Percentiles rank a stretch among this genome's conserved stretches.
These are phyloP conservation scores for Saccharomyces cerevisiae DNA, from an alignment of 805 yeast genomes.

Conservation along the genomic window DNA sequence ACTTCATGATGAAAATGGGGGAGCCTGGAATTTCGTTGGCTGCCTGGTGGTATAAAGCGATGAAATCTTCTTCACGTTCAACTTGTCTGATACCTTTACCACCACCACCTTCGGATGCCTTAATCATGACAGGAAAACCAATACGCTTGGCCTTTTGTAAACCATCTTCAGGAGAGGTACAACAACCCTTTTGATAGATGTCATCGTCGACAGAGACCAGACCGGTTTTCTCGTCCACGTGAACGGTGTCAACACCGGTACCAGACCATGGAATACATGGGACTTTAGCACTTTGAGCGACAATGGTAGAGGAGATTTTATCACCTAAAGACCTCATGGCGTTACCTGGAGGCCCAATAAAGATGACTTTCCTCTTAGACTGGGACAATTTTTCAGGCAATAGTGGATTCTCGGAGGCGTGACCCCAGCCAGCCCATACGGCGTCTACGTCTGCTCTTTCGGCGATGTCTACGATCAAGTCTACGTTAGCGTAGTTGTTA, in stretches of 20 bases:
- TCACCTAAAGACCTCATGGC: conserved; percentile 99
- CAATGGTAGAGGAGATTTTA: conserved; percentile 94
- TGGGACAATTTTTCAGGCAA: conserved; percentile 91
- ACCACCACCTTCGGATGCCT: conserved; percentile 99
- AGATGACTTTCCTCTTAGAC: conserved; percentile 82
- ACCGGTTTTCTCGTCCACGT: conserved; percentile 56
- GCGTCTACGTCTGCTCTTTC: conserved; percentile 96
- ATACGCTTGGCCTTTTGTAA: conserved; percentile 72
- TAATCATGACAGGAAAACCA: conserved; percentile 98
- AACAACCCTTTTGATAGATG: conserved; percentile 83
- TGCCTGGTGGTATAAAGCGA: conserved; percentile 78
- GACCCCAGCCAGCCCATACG: conserved; percentile 99
- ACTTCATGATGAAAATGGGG: conserved; percentile 94
- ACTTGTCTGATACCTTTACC: conserved; percentile 99
- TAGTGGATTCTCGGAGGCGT: conserved; percentile 96
- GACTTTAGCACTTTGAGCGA: conserved; percentile 96
- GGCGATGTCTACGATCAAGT: conserved; percentile 91
- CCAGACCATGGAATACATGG: conserved; percentile 99
- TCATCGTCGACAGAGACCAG: conserved; percentile 85
- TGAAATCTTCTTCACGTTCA: conserved; percentile 71
- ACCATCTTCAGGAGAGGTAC: conserved; percentile 80
- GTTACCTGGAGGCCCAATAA: conserved; percentile 98
- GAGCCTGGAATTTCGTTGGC: conserved; percentile 98
- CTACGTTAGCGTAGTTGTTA: conserved; percentile 97
- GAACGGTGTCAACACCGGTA: conserved; percentile 84